A percentile compares a stretch with the other conserved stretches of the same genome.
Conservation (phyloP, 2,329 filamentous ascomycete species). For the Sporothrix humicola region DNA sequence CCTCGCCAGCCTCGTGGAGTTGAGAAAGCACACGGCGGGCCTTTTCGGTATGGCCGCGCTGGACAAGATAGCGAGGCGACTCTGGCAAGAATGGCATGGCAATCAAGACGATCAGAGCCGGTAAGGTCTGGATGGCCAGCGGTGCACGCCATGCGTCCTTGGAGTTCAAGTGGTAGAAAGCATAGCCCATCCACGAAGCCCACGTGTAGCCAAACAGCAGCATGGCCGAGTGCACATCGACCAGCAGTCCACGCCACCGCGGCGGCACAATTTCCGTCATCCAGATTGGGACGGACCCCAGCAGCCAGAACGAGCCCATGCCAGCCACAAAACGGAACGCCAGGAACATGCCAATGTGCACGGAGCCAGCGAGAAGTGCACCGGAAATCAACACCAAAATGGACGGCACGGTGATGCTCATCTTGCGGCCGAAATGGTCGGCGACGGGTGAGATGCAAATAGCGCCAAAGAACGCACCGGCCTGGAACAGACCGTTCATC, state of each 20-base stretch:
- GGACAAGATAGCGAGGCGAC: not conserved
- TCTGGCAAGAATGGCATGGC: not conserved
- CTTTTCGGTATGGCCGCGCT: not conserved
- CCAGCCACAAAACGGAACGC: not conserved
- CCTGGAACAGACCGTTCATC: constrained; percentile 1
- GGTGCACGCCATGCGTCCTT: not conserved
- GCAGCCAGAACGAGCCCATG: constrained; percentile 1
- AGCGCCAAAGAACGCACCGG: not conserved
- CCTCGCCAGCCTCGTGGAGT: not conserved
- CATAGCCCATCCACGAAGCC: not conserved
- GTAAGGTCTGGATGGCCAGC: not conserved
- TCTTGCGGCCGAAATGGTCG: not conserved
- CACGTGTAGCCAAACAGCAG: not conserved
- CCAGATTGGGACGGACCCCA: not conserved
- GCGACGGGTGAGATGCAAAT: not conserved
- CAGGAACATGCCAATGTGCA: constrained; percentile 1
- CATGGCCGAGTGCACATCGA: not conserved
- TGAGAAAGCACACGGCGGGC: not conserved
- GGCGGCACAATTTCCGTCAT: not conserved
- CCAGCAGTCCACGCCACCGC: not conserved
- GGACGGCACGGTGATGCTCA: not conserved
- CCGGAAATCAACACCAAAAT: not conserved
- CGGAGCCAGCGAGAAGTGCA: not conserved
- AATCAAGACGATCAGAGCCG: not conserved
- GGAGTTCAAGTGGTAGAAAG: not conserved